phyloP scores from a whole-genome alignment of 225 moss, liverwort and hornwort species.

The Antitrichia curtipendula region DNA sequence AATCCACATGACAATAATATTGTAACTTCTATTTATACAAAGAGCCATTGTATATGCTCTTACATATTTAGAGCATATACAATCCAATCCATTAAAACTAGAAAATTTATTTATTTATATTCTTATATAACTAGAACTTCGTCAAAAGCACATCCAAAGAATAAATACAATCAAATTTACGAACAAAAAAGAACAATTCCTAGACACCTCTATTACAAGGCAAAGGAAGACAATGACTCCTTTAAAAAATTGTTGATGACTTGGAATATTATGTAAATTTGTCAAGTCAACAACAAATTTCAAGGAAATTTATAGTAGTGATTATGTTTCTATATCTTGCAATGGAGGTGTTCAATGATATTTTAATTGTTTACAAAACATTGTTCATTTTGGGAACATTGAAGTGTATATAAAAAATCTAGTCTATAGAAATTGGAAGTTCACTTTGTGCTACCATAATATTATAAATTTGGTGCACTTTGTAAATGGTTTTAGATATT shows the following conservation, averaged over 20 bases:
- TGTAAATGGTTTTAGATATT: neutral
- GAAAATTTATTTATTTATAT: neutral
- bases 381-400: accelerated
- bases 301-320: neutral
- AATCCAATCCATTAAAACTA: neutral
- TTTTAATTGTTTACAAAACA: neutral
- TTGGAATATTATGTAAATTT: neutral
- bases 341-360: neutral
- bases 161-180: neutral
- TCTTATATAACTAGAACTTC: neutral
- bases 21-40: accelerated
- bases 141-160: accelerated
- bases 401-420: neutral
- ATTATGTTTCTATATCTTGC: neutral
- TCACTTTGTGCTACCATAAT: neutral
- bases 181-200: neutral
- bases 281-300: neutral
- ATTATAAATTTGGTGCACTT: neutral
- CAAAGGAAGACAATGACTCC: neutral
- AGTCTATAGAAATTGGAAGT: neutral
- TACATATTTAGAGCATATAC: neutral
- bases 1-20: accelerated
- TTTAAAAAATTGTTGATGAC: neutral
- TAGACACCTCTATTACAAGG: neutral
- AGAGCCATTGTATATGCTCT: neutral